phyloP scores from a whole-genome alignment of 1,284 basidiomycete species.

The Ganoderma boninense region DNA sequence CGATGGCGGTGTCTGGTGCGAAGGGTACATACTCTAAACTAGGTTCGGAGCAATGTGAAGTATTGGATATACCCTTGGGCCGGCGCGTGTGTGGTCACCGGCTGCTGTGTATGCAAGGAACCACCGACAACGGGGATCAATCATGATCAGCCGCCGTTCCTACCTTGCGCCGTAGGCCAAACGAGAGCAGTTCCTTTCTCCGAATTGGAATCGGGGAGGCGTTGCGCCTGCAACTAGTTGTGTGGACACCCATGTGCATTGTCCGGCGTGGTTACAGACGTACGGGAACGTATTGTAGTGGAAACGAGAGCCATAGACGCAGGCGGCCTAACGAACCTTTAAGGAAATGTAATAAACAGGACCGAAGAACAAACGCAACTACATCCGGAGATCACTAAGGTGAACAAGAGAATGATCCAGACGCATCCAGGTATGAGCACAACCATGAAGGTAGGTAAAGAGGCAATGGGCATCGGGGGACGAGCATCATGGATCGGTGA shows the following conservation, averaged over 20 bases:
- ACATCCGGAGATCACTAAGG: constrained; percentile 26
- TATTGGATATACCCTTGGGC: no score
- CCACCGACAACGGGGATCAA: no score
- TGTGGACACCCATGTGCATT: not conserved
- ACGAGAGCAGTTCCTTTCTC: no score
- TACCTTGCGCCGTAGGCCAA: no score
- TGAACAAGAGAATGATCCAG: constrained; percentile 25
- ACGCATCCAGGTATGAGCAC: constrained; percentile 35
- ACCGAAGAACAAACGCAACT: constrained; percentile 10
- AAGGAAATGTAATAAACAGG: constrained; percentile 14
- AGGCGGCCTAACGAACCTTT: constrained; percentile 18
- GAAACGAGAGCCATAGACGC: constrained; percentile 13
- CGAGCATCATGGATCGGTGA: constrained; percentile 26
- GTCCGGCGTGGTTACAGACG: not conserved
- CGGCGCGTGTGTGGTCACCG: no score
- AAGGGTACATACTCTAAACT: no score
- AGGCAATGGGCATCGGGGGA: constrained; percentile 11
- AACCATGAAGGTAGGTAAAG: constrained; percentile 25
- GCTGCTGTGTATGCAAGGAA: no score
- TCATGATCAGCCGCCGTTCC: no score
- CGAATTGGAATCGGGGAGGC: no score
- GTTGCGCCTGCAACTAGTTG: not conserved
- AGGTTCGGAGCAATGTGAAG: no score
- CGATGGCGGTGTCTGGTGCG: no score
- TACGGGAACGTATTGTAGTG: constrained; percentile 8